Base-by-base conservation (phyloP, 73 alveolate species). In the Urostyla sp. region DNA sequence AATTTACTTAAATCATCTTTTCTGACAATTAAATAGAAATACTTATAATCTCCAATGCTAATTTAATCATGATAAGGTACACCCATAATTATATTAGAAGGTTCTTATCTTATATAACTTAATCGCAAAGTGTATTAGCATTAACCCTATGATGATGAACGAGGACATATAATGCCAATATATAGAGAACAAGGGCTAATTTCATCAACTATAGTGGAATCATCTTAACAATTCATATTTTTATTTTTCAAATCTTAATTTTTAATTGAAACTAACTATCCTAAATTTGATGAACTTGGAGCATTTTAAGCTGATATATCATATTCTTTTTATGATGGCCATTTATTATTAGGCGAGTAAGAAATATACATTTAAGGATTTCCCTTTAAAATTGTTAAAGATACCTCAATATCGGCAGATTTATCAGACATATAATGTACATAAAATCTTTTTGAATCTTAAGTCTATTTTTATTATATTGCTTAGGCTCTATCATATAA, bases 1-100 rank as follows among this genome's bases (percentile, higher is more conserved):
- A n/a, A n/a, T n/a, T n/a, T n/a, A n/a, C 30, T 45, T 4, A 8
- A 21, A 15, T 38, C 49, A 27, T 23, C 24, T n/a, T 45, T 69
- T 69, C 67, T 69, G 2, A 69, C 83, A 5, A 48, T 49, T 24
- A 69, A 21, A 23, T 69, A 69, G 36, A 46, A 69, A 27, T 69
- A 49, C 6, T 69, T 69, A 40, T 37, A 69, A 0, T 16, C 2
- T 37, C 38, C 83, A 49, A 46, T 69, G 24, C 45, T 69, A 20
- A 69, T 37, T 16, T 21, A 51, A 3, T 45, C 69, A 27, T 69
- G 83, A 34, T 69, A 15, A 30, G 83, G 83, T 5, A 69, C 44
- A n/a, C 69, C 83, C 6, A 49, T 26, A 24, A 8, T 69, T 13
- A 49, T 23, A 16, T 28, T 27, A 13, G 38, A 30, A 3, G 72